Percentiles rank a stretch among this genome's conserved stretches.
phyloP scores from a whole-genome alignment of 169 alveolate genomes.

The Cryptosporidium tyzzeri region DNA sequence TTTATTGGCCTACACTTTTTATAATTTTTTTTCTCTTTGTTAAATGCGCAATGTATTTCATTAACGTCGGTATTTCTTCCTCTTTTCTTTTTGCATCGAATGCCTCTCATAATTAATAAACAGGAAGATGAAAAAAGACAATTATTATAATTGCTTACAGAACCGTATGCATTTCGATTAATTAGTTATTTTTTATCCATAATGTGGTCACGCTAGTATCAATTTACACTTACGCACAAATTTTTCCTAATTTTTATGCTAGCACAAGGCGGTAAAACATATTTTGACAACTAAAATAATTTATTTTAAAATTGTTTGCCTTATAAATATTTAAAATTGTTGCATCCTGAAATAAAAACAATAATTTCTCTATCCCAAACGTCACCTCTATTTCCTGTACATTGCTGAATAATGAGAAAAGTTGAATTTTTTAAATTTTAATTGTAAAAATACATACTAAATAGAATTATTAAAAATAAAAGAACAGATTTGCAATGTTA shows the following conservation, averaged over 20 bases:
- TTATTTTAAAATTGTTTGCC: not conserved
- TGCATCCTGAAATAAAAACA: not conserved
- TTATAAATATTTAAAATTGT: not conserved
- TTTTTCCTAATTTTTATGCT: not conserved
- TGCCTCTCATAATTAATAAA: not conserved
- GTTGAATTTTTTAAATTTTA: not conserved
- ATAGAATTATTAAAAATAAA: not conserved
- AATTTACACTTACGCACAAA: constrained; percentile 31
- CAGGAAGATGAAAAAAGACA: not conserved
- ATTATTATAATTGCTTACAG: not conserved
- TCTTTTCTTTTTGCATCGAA: constrained; percentile 1
- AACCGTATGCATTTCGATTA: not conserved
- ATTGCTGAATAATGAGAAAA: not conserved
- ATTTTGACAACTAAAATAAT: not conserved
- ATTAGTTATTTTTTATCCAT: not conserved
- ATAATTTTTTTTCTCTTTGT: not conserved
- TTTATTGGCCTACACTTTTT: not conserved
- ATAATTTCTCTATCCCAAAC: constrained; percentile 19
- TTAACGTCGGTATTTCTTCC: not conserved
- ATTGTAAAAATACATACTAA: not conserved
- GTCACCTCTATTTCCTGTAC: constrained; percentile 8
- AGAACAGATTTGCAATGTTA: constrained; percentile 12
- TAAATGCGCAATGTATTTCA: not conserved
- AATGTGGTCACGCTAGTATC: constrained; percentile 14
- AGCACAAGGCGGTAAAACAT: constrained; percentile 20